Evolutionary conservation across 768 basidiomycete species (phyloP), one percentile per base, ranked within the genome.

Genomic region (Leccinum variicolor): DNA sequence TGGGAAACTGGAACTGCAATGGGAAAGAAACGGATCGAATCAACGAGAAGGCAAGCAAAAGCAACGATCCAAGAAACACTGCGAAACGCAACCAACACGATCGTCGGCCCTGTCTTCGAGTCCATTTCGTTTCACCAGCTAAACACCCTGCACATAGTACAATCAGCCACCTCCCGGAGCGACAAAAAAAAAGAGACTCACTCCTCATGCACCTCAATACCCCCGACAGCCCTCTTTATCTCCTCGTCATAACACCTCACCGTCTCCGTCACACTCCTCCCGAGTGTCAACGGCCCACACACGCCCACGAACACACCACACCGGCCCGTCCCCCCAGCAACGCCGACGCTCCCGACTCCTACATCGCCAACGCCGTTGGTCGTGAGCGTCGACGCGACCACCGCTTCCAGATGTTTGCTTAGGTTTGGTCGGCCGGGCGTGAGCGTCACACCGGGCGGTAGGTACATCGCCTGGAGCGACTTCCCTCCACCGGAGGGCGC

Each of bases 401-500:
- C 74, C 3, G 67, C 66, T 29, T 82, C 78, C 14, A 88, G 65
- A 48, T 81, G 69, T 53, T 74, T 79, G 15, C 58, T 62, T 7
- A 87, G 55, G 51, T 77, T 75, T 3, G 87, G 87, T 17, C 86
- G 79, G 10, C 84, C 81, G 1, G 83, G 73, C 6, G 69, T 62
- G 55, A 87, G 73, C 14, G 78, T 75, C 23, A 84, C 62, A 1
- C 76, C 74, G 14, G 74, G 75, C 11, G 73, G 72, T 29, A 75
- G 71, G 63, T 73, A 72, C 31, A 69, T 58, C 6, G 68, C 65
- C 3, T 64, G 62, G 7, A 70, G 50, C 28, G 64, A 55, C 5
- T 31, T 53, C n/a, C 41, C n/a, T 4, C 3, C 17, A 39, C 36
- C 9, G 15, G 17, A 36, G 2, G 52, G 41, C 8, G 81, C 77